Evolutionary conservation across 768 basidiomycete species (phyloP).

Genomic region (Vararia minispora): DNA sequence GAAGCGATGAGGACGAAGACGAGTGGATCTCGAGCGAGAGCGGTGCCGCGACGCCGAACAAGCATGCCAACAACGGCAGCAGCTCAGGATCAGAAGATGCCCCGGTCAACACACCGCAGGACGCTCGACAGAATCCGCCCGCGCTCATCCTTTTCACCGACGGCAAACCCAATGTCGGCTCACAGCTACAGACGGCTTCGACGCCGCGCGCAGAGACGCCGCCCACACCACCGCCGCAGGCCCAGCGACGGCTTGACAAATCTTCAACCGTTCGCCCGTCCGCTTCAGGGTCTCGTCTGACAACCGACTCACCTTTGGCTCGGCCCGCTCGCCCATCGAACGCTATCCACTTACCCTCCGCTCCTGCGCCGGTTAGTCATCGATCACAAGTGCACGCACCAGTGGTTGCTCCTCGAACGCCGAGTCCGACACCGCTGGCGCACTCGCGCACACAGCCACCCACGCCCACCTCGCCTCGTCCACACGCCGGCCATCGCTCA

Average conservation of each 20-base stretch:
- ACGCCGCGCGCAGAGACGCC: constrained; percentile 21
- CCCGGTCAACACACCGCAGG: constrained; percentile 17
- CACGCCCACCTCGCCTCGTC: constrained; percentile 27
- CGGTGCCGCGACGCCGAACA: constrained; percentile 57
- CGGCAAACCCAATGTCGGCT: too few relatives aligned
- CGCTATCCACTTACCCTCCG: neutral
- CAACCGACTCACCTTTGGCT: neutral
- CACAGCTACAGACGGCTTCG: constrained; percentile 13
- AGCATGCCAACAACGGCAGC: constrained; percentile 20
- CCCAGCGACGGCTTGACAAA: constrained; percentile 6
- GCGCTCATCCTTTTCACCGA: neutral
- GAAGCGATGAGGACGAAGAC: constrained; percentile 44
- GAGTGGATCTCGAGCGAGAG: constrained; percentile 76
- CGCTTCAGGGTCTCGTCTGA: constrained; percentile 9
- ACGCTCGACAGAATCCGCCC: constrained; percentile 12
- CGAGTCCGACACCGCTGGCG: neutral
- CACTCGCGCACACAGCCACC: constrained; percentile 14
- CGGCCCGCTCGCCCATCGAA: neutral
- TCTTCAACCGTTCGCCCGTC: constrained; percentile 9
- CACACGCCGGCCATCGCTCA: constrained; percentile 22
- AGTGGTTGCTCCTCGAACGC: too few relatives aligned
- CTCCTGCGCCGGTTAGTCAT: too few relatives aligned
- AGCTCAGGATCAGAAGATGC: constrained; percentile 38
- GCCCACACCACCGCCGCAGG: constrained; percentile 15
- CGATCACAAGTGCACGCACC: too few relatives aligned